Evolutionary conservation across 495 filamentous ascomycete genomes (phyloP), one percentile per base, ranked within the genome.

Genomic region (Corynascus novoguineensis): DNA sequence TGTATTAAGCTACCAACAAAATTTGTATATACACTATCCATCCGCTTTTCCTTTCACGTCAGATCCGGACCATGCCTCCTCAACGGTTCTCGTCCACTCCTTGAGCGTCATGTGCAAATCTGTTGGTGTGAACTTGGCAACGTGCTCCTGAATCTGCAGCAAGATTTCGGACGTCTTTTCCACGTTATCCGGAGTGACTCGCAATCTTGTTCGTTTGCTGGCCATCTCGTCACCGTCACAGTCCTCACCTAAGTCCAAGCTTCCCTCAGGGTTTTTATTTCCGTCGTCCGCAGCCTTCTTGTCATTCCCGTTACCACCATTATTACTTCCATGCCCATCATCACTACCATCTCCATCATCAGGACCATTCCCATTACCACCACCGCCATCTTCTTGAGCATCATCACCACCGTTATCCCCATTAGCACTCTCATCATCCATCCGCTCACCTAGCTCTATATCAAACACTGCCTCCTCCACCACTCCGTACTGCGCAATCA

Each of bases 1-100:
- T 51, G 34, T 51, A 35, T 48, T 48, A 35, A 21, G 9, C 47
- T 50, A 32, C 47, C 28, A 50, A n/a, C 34, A 34, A 22, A 3
- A 4, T 14, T 14, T 32, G 1, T 27, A 9, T 50, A 12, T 19
- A 35, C 31, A n/a, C 31, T 50, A 1, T 3, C 10, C 4, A 38
- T n/a, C 21, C 1, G 8, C 12, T 6, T 19, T 21, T 11, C 2
- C 34, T 17, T 2, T 15, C 11, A n/a, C 10, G 15, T 28, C 19
- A 15, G n/a, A 6, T 15, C n/a, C 37, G 10, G 25, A 37, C 47
- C 29, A 34, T 19, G 24, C 47, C 32, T 37, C 29, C 19, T n/a
- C 15, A 17, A 24, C 17, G 21, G 4, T 50, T 9, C 12, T 17
- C 47, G 22, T 50, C 19, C 17, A 50, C 31, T 37, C 11, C 10